Conservation (phyloP, 164 flowering plant species). For the Platanus orientalis region DNA sequence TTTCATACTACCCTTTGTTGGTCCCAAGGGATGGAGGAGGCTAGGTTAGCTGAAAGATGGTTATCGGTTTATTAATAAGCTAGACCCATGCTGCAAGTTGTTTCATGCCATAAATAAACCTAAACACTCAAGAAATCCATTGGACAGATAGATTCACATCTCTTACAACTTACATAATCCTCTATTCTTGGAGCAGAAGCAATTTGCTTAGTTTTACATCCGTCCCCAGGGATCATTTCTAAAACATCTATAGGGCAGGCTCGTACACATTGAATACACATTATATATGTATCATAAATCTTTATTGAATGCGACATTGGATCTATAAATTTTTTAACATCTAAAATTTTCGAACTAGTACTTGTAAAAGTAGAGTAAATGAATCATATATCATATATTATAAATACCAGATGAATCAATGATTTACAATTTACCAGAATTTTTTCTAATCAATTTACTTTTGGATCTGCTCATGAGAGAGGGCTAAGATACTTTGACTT, state of each 20-base stretch:
- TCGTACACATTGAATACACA: slow-evolving; percentile 13
- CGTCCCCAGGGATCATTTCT: slow-evolving; percentile 16
- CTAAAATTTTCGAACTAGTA: background rate
- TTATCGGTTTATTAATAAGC: background rate
- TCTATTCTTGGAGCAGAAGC: too few relatives aligned
- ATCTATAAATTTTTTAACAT: slow-evolving; percentile 5
- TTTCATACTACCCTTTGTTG: too few relatives aligned
- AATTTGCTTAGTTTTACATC: slow-evolving; percentile 17
- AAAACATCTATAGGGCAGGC: slow-evolving; percentile 13
- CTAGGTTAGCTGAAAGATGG: too few relatives aligned
- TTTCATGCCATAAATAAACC: too few relatives aligned
- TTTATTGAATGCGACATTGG: slow-evolving; percentile 17
- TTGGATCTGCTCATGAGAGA: too few relatives aligned
- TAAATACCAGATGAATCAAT: slow-evolving; percentile 1
- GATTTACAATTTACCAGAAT: slow-evolving; percentile 11
- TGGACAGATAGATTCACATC: too few relatives aligned
- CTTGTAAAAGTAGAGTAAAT: background rate
- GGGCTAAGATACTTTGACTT: background rate
- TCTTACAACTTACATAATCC: too few relatives aligned
- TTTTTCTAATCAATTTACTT: slow-evolving; percentile 9
- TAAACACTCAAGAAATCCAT: background rate
- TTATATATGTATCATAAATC: slow-evolving; percentile 16
- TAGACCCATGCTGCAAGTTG: slow-evolving; percentile 6
- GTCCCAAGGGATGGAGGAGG: too few relatives aligned
- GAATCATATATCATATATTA: background rate